Conservation (phyloP, 176 grass and related monocot species). For the Triticum aestivum region DNA sequence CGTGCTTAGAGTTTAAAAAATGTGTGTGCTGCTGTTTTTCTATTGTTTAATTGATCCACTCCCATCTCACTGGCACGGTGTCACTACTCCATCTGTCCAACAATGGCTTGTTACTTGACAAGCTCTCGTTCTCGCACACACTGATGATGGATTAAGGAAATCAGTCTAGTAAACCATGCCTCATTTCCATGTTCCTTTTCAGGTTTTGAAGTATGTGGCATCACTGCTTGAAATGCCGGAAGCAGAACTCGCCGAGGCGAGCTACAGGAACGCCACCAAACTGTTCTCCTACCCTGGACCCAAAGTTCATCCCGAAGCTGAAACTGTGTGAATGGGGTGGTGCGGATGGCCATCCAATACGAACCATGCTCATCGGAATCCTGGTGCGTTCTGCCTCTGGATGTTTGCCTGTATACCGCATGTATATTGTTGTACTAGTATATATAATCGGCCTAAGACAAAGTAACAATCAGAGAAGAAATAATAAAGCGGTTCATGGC, state of each 20-base stretch:
- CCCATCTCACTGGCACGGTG: not conserved
- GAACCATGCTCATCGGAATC: slow-evolving; percentile 19
- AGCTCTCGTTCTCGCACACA: not conserved
- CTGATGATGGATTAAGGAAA: not conserved
- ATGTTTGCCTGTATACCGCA: not conserved
- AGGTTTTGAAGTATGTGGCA: slow-evolving; percentile 71
- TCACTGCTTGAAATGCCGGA: slow-evolving; percentile 77
- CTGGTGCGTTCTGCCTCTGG: not conserved
- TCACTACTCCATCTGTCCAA: not conserved
- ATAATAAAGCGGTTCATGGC: not conserved
- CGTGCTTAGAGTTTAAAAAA: too few species aligned
- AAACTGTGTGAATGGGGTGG: slow-evolving; percentile 14
- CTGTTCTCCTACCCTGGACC: slow-evolving; percentile 90
- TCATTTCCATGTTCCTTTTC: not conserved
- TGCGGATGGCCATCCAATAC: not conserved
- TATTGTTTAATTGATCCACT: not conserved
- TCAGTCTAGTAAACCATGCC: not conserved
- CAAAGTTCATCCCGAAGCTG: slow-evolving; percentile 48
- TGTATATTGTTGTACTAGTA: not conserved
- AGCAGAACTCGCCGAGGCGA: slow-evolving; percentile 61
- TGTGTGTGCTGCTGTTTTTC: not conserved
- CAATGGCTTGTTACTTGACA: not conserved
- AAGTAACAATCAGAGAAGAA: not conserved
- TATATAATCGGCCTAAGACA: not conserved
- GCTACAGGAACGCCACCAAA: slow-evolving; percentile 69